Conservation (phyloP, 2,329 filamentous ascomycete genomes). For the Fusarium sp. region DNA sequence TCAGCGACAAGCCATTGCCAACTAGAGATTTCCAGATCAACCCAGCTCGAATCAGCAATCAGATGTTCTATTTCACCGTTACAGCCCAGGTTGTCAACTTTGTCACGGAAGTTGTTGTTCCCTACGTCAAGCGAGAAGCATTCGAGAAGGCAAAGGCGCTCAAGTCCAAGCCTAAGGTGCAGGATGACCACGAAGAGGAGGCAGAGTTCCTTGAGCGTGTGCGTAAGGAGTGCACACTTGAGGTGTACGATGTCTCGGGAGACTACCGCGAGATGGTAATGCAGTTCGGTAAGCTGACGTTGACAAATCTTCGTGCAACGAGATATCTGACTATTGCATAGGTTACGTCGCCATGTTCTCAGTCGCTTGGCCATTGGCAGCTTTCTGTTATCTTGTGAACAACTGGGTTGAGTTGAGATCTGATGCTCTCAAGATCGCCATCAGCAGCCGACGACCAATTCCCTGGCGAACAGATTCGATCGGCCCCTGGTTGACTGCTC, state of each 20-base stretch:
- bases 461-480: conserved; percentile 94
- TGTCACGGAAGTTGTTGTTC: conserved; percentile 84
- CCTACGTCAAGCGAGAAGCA: conserved; percentile 82
- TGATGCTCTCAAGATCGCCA: conserved; percentile 93
- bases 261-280: conserved; percentile 96
- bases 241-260: conserved; percentile 86
- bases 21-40: conserved; percentile 81
- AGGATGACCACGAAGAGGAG: conserved; percentile 79
- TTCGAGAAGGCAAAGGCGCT: conserved; percentile 83
- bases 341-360: conserved; percentile 93
- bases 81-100: conserved; percentile 93
- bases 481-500: conserved; percentile 87
- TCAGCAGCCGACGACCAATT: conserved; percentile 87
- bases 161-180: conserved; percentile 65
- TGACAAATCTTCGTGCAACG: not conserved
- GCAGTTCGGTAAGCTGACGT: conserved; percentile 69
- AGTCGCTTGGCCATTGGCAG: conserved; percentile 93
- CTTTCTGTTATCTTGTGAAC: conserved; percentile 88
- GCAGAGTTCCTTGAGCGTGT: conserved; percentile 82
- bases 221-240: conserved; percentile 83
- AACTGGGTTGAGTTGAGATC: conserved; percentile 96
- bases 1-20: conserved; percentile 77
- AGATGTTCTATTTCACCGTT: conserved; percentile 96
- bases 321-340: conserved; percentile 37
- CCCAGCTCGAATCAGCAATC: conserved; percentile 82